Conservation (phyloP, 2,329 filamentous ascomycete genomes). For the Madurella fahalii region DNA sequence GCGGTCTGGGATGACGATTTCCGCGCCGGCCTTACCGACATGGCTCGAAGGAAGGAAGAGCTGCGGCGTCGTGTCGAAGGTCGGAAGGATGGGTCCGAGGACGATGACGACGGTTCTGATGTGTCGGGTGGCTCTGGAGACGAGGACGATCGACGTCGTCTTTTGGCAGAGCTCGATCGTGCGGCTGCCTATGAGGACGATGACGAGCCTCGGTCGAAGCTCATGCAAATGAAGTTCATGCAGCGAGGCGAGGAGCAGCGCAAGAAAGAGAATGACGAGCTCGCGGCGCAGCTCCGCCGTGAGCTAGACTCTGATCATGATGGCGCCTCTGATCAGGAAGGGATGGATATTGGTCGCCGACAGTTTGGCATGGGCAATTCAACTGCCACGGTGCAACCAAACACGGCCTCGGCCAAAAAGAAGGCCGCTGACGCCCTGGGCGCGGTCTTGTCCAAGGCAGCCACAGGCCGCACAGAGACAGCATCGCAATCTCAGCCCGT, state of each 20-base stretch:
- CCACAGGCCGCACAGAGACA: neutral
- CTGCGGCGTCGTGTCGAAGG: slow-evolving; percentile 75
- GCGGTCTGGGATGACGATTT: slow-evolving; percentile 88
- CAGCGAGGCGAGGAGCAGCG: slow-evolving; percentile 75
- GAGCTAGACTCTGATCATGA: slow-evolving; percentile 65
- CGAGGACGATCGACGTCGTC: slow-evolving; percentile 46
- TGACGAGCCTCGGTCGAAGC: slow-evolving; percentile 56
- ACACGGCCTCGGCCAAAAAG: slow-evolving; percentile 26
- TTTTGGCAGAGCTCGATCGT: slow-evolving; percentile 47
- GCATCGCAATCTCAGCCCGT: neutral
- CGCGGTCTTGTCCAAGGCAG: slow-evolving; percentile 15
- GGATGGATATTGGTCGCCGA: slow-evolving; percentile 62
- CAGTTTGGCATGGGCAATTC: slow-evolving; percentile 55
- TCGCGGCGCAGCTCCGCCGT: slow-evolving; percentile 63
- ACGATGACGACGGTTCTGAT: slow-evolving; percentile 44
- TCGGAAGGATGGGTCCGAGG: slow-evolving; percentile 38
- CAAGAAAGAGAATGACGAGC: slow-evolving; percentile 76
- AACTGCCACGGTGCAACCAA: slow-evolving; percentile 10
- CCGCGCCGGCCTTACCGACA: slow-evolving; percentile 70
- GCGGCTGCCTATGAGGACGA: slow-evolving; percentile 45
- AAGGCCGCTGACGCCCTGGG: slow-evolving; percentile 23
- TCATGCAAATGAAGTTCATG: slow-evolving; percentile 93
- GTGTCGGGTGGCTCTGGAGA: slow-evolving; percentile 56
- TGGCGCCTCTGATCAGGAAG: slow-evolving; percentile 47
- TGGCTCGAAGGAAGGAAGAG: slow-evolving; percentile 79